Conservation (phyloP, 2,329 filamentous ascomycete species). For the Dryadomyces quercivorus region DNA sequence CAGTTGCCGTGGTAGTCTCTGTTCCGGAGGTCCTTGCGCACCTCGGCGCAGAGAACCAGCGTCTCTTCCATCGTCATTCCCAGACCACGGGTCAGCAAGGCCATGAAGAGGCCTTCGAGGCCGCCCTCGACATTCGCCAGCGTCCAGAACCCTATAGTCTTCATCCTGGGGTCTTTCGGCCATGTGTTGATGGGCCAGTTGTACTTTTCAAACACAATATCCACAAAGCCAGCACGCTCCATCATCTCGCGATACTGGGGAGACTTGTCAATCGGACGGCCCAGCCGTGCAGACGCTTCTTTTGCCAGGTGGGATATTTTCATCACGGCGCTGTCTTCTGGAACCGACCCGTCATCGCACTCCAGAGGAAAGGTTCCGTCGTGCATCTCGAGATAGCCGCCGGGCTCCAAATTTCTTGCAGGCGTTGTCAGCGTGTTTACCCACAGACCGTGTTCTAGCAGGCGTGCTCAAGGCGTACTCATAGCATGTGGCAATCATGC, state of each 20-base stretch:
- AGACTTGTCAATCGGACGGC: slow-evolving; percentile 8
- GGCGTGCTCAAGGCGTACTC: slow-evolving; percentile 6
- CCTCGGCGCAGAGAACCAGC: slow-evolving; percentile 11
- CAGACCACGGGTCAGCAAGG: neutral
- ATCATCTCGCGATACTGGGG: slow-evolving; percentile 13
- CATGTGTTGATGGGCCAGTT: slow-evolving; percentile 19
- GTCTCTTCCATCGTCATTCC: slow-evolving; percentile 16
- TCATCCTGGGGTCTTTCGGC: slow-evolving; percentile 17
- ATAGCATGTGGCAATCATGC: slow-evolving; percentile 11
- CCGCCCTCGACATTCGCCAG: neutral
- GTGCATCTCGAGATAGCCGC: slow-evolving; percentile 13
- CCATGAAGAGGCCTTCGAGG: neutral
- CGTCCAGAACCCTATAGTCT: slow-evolving; percentile 16
- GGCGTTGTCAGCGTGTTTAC: neutral
- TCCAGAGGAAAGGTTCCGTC: slow-evolving; percentile 9
- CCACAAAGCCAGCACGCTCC: slow-evolving; percentile 15
- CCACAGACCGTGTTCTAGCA: neutral
- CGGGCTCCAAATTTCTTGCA: slow-evolving; percentile 10
- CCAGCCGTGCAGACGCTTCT: slow-evolving; percentile 8
- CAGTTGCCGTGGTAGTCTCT: slow-evolving; percentile 16
- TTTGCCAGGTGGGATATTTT: slow-evolving; percentile 6
- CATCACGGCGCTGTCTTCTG: slow-evolving; percentile 7
- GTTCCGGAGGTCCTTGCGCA: slow-evolving; percentile 13
- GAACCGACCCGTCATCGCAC: slow-evolving; percentile 13
- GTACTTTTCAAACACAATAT: slow-evolving; percentile 14